Base-by-base conservation (phyloP, 805 yeast species). In the Tetrapisispora arboricola region DNA sequence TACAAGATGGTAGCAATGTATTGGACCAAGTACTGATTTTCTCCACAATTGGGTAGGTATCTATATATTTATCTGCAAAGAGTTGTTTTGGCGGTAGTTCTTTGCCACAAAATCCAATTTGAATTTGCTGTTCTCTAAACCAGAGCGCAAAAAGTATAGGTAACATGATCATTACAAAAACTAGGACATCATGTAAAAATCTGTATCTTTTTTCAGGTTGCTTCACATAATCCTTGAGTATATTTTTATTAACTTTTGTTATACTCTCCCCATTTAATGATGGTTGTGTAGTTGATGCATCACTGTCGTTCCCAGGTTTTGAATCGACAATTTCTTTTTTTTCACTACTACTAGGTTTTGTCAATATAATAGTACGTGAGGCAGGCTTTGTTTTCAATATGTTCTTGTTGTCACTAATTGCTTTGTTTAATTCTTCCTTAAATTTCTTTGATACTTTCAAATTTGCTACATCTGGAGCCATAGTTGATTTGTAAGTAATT, bases 31-130 rank as follows among this genome's bases (percentile, higher is more conserved):
- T 50, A 31, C 81, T 84, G 9, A 70, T 15, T 49, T 54, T 19
- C 11, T 18, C 17, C 7, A 45, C 17, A 15, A 38, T 13, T 10
- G 44, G 39, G 7, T 29, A 28, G n/a, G 20, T 11, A 5, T 28
- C 10, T 11, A 22, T 10, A 19, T 12, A 33, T 12, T 3, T 24
- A 24, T 7, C 13, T 19, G 41, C 38, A 25, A 40, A 19, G 15
- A 40, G 34, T 16, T 25, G 24, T 20, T 39, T 40, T 3, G 40
- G 15, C 13, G 44, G 44, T 12, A 76, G 63, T 50, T 79, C 83
- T 26, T 68, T 62, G 0, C 87, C 87, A 65, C 95, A 86, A 57
- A 76, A 86, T 0, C 95, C 95, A 32, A 76, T 68, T 26, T 73
- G 62, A 12, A 72, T 50, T 31, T 73, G 69, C 54, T 82, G 80